Conservation (phyloP, 192 early-diverging fungal species). For the Blastocladiella britannica region DNA sequence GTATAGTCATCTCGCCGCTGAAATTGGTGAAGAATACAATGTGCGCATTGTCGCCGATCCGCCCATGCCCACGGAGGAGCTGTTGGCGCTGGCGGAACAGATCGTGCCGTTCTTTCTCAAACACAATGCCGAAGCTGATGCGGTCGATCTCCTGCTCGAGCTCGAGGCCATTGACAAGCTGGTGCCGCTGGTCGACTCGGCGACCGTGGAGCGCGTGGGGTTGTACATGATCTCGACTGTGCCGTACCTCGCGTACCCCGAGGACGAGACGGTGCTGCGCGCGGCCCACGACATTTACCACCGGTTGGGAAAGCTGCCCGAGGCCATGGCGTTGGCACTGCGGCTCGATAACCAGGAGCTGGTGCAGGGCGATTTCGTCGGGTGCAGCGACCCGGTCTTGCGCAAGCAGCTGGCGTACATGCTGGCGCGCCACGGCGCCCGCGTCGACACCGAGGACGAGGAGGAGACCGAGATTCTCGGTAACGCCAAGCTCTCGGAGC, state of each 20-base stretch:
- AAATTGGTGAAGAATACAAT: slow-evolving; percentile 70
- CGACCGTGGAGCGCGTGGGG: slow-evolving; percentile 84
- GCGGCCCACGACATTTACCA: slow-evolving; percentile 83
- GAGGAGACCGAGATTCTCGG: slow-evolving; percentile 69
- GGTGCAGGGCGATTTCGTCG: slow-evolving; percentile 70
- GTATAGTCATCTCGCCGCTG: slow-evolving; percentile 60
- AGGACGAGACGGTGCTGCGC: slow-evolving; percentile 60
- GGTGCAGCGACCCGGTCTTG: slow-evolving; percentile 54
- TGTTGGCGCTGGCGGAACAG: slow-evolving; percentile 53
- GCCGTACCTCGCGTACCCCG: slow-evolving; percentile 68
- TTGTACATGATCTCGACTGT: slow-evolving; percentile 71
- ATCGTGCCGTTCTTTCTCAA: slow-evolving; percentile 87
- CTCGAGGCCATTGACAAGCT: slow-evolving; percentile 64
- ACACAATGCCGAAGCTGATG: slow-evolving; percentile 96
- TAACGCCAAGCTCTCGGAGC: slow-evolving; percentile 66
- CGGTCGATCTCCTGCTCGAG: slow-evolving; percentile 85
- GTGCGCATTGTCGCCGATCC: slow-evolving; percentile 39
- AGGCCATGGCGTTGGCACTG: slow-evolving; percentile 71
- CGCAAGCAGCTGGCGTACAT: slow-evolving; percentile 94
- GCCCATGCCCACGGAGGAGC: slow-evolving; percentile 28
- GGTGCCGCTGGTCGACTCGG: slow-evolving; percentile 66
- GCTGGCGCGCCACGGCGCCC: slow-evolving; percentile 71
- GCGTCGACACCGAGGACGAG: slow-evolving; percentile 58
- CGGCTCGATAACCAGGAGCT: slow-evolving; percentile 57
- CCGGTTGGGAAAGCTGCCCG: slow-evolving; percentile 53